Evolutionary conservation across 345 rosid genomes (phyloP).

Genomic region (Geranium brycei): DNA sequence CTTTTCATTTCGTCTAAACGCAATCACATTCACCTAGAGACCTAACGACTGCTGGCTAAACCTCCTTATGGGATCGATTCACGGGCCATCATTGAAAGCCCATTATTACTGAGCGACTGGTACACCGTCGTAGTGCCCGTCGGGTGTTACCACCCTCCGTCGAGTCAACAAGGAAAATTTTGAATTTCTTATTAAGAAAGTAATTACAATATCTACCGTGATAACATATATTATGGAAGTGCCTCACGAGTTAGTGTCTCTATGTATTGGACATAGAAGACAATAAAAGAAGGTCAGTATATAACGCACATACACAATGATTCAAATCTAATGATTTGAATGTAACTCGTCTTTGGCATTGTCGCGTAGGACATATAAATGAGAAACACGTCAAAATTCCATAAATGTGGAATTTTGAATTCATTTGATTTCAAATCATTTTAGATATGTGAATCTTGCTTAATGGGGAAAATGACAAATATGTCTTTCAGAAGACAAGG

Average conservation of each 20-base stretch:
- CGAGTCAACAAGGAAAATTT: neutral
- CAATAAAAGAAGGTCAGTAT: neutral
- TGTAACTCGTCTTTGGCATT: neutral
- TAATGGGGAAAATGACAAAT: neutral
- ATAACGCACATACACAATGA: neutral
- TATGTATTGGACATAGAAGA: neutral
- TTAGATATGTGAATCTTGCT: too few relatives aligned
- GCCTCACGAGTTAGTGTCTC: neutral
- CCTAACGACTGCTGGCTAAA: too few relatives aligned
- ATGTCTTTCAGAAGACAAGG: neutral
- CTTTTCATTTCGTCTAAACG: too few relatives aligned
- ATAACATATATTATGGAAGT: neutral
- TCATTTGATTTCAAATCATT: neutral
- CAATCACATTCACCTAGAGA: too few relatives aligned
- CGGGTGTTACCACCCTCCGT: too few relatives aligned
- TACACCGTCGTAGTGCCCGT: too few relatives aligned
- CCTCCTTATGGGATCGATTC: too few relatives aligned
- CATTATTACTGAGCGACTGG: too few relatives aligned
- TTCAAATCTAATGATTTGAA: neutral
- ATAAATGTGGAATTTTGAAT: neutral
- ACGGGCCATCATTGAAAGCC: too few relatives aligned
- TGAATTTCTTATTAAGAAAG: neutral
- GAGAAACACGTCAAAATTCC: slow-evolving; percentile 1
- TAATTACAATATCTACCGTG: neutral
- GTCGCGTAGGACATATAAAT: neutral